Evolutionary conservation across 345 rosid genomes (phyloP), one percentile per base, ranked within the genome.

Genomic region (Schrenkiella parvula): DNA sequence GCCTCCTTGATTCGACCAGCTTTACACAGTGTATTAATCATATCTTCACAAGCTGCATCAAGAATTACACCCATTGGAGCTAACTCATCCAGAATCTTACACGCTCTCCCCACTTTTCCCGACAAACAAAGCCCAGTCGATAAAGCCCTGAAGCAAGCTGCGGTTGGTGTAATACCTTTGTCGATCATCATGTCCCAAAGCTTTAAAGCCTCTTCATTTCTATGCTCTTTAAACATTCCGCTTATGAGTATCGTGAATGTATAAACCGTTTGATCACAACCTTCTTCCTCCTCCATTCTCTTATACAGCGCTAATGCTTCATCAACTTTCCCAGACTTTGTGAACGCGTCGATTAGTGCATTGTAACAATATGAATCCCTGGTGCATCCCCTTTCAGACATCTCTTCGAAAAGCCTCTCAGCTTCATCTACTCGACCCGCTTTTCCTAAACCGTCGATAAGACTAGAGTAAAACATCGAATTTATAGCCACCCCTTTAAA

Each of bases 361-460:
- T 93, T 93, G 66, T 89, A 89, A 84, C 97, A 87, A 71, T 87
- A 85, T 6, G 96, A 85, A 81, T 93, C 98, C 5, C 78, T 79
- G 0, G 84, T 80, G 64, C 86, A 89, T 48, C 91, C 91, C 55
- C 80, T 82, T 39, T 78, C 78, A 15, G 68, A 72, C 98, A 93
- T 93, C 69, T 91, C 87, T 66, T 88, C 84, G 17, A 93, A 91
- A 47, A 93, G 81, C 57, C 71, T 78, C 80, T 85, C 86, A 22
- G 98, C 98, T 78, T 88, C 95, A 57, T 85, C 83, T 13, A 89
- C 82, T 47, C 88, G 68, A 25, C 97, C 96, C 2, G 84, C 88
- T 84, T 93, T 91, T n/a, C 98, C 98, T 15, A 91, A 78, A 43
- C 96, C 92, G 63, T 86, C 95, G 14, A 91, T 89, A 23, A 93